A percentile compares a stretch with the other conserved stretches of the same genome.
Conservation (phyloP, 257 asterid genomes). For the Leonotis leonurus region DNA sequence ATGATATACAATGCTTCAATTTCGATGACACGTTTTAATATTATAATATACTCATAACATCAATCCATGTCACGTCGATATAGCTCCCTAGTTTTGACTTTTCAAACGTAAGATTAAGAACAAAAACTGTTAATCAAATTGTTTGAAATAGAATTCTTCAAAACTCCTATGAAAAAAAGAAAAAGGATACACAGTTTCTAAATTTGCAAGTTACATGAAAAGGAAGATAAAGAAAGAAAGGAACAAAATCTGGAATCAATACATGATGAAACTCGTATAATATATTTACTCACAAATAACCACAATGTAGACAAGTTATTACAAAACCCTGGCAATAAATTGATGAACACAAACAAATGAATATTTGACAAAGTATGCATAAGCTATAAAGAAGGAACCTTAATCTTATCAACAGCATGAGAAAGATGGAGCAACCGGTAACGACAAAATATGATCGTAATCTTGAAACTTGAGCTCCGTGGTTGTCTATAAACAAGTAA, state of each 20-base stretch:
- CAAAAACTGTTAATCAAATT: no score
- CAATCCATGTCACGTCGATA: no score
- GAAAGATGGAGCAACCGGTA: conserved; percentile 14
- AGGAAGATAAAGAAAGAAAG: no score
- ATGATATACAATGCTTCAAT: no score
- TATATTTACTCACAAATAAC: conserved; percentile 13
- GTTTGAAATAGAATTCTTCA: neutral
- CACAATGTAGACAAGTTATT: neutral
- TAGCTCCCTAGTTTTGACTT: no score
- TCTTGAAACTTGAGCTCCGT: conserved; percentile 14
- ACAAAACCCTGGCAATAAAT: conserved; percentile 15
- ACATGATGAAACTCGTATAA: conserved; percentile 7
- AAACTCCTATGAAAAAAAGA: no score
- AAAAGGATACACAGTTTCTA: neutral
- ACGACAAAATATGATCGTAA: conserved; percentile 2
- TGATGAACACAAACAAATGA: conserved; percentile 17
- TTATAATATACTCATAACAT: no score
- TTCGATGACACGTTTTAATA: no score
- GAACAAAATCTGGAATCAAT: neutral
- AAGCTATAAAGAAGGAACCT: no score
- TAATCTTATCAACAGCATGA: conserved; percentile 25
- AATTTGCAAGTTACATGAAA: neutral
- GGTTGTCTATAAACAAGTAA: conserved; percentile 13
- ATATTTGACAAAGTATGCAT: conserved; percentile 15
- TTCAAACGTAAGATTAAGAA: no score